Base-by-base conservation (phyloP, 805 yeast genomes). In the Barnettozyma wickerhamii region DNA sequence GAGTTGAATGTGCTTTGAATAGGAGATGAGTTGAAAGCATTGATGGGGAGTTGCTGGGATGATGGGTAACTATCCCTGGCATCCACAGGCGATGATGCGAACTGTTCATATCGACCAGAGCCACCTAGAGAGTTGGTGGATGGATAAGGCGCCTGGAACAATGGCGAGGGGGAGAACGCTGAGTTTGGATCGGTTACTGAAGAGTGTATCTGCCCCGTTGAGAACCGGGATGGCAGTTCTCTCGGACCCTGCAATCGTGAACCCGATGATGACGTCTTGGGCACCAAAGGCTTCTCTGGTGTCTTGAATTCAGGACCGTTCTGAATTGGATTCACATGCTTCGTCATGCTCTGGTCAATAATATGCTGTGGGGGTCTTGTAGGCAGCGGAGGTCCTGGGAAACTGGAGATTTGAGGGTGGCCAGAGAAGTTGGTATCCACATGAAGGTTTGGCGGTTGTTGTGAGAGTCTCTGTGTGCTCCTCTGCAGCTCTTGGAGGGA, bases 301-400 rank as follows among this genome's bases (percentile, higher is more conserved):
- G 20, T 19, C 30, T 3, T 28, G 17, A n/a, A 14, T n/a, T n/a
- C n/a, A n/a, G n/a, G 17, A 10, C 7, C 14, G 30, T 7, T 7
- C 14, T 28, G 30, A 28, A 28, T 15, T 21, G 19, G 6, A 17
- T 19, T 10, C 12, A 10, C 15, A 23, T 19, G 18, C 29, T 20
- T 38, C 1, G 40, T 41, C 1, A 43, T 38, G 24, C 47, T 47
- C 12, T 46, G 56, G 23, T 53, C 47, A 6, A 48, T 44, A 12
- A 52, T 44, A 14, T 44, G 39, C 32, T 54, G 55, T 2, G 51
- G 52, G 1, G 56, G 56, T 20, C 55, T 42, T 5, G 46, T 35
- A 4, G 56, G 56, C 4, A 51, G 37, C 10, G 56, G 53, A 2
- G 56, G 59, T 1, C 54, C 52, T 3, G 41, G 33, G 18, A 10